Percentiles rank a stretch among this genome's conserved stretches.
These are phyloP conservation scores for Diaporthe sp. DNA, from an alignment of 2,329 filamentous ascomycete species.

Conservation along the genomic window DNA sequence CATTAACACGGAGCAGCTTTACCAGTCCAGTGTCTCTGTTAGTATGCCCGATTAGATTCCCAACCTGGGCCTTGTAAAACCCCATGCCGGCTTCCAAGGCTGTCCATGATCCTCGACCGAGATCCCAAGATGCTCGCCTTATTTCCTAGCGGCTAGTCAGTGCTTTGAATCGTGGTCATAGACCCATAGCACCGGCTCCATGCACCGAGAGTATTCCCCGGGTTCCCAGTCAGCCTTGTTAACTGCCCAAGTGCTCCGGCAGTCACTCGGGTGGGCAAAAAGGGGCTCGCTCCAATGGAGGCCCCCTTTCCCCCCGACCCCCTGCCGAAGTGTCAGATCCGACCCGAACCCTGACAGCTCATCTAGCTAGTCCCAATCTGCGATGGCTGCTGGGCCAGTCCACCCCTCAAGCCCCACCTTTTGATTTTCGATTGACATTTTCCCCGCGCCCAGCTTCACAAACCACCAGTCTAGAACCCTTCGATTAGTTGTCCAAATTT, in stretches of 20 bases:
- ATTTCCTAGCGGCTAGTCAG: conserved; percentile 18
- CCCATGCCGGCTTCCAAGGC: conserved; percentile 1
- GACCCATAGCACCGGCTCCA: not conserved
- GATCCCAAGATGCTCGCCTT: conserved; percentile 14
- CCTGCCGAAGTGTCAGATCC: not conserved
- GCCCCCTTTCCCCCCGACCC: not conserved
- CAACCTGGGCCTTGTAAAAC: not conserved
- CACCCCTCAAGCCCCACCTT: conserved; percentile 34
- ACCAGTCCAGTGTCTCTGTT: not conserved
- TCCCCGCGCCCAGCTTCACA: conserved; percentile 39
- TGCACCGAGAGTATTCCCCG: conserved; percentile 4
- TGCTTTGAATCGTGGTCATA: not conserved
- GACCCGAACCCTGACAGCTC: conserved; percentile 21
- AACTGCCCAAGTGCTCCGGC: not conserved
- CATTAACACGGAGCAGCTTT: conserved; percentile 3
- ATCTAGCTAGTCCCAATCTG: conserved; percentile 31
- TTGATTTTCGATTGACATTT: conserved; percentile 40
- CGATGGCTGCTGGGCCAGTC: conserved; percentile 13
- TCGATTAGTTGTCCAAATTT: conserved; percentile 37
- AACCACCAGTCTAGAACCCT: conserved; percentile 32
- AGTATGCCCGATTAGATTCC: not conserved
- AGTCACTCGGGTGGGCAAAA: not conserved
- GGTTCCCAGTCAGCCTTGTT: not conserved
- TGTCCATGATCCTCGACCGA: conserved; percentile 4
- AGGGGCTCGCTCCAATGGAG: not conserved